Conservation (phyloP, 345 rosid species). For the Eucalyptus leucophloia region DNA sequence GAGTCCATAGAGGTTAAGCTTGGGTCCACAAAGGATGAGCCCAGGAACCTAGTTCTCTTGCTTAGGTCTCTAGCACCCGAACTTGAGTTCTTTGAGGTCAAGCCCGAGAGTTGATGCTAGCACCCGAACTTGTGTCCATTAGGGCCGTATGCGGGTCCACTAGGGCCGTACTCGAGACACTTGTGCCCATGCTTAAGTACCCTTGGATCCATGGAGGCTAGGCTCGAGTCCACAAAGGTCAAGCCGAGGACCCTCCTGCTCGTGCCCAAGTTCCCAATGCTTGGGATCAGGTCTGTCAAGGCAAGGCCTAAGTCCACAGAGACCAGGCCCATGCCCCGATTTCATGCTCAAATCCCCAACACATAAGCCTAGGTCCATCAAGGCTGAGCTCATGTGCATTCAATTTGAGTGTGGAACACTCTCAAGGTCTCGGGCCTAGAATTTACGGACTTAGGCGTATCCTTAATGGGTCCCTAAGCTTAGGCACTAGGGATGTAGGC, state of each 20-base stretch:
- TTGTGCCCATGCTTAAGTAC: not conserved
- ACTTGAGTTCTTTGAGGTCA: not conserved
- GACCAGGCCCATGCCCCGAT: accelerated
- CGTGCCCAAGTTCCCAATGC: not conserved
- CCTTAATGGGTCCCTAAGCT: not conserved
- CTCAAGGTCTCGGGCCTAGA: not conserved
- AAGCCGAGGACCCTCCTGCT: not conserved
- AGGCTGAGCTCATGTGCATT: not conserved
- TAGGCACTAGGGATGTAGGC: not conserved
- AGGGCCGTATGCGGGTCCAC: not conserved
- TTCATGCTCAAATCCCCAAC: not conserved
- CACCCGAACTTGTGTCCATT: not conserved
- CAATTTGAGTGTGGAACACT: not conserved
- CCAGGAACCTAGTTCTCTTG: not conserved
- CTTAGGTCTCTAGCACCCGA: not conserved
- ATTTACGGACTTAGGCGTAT: accelerated
- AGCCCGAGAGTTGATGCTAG: not conserved
- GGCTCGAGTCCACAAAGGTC: not conserved
- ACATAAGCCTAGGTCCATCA: not conserved
- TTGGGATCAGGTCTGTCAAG: accelerated
- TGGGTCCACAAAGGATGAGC: not conserved
- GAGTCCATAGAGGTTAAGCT: not conserved
- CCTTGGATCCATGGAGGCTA: not conserved
- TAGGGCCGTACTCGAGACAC: not conserved
- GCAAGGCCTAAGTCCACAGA: not conserved